These are phyloP conservation scores for Pythium rhizo-oryzae DNA, from an alignment of 352 stramenopile genomes.

Conservation along the genomic window DNA sequence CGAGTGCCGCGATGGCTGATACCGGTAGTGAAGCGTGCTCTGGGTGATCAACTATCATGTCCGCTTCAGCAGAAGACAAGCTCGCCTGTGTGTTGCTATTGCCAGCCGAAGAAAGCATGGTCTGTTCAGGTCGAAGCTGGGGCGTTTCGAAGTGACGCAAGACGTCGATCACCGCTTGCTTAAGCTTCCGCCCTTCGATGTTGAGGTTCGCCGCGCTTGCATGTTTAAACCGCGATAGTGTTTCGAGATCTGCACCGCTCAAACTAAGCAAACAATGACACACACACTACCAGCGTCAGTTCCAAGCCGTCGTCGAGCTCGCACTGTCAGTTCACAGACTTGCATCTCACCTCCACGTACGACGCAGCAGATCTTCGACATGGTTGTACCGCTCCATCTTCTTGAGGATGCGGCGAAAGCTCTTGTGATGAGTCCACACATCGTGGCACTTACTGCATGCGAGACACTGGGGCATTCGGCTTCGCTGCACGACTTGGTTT, in stretches of 20 bases:
- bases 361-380: slow-evolving; percentile 58
- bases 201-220: slow-evolving; percentile 60
- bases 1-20: neutral
- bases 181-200: slow-evolving; percentile 59
- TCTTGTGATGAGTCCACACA: slow-evolving; percentile 65
- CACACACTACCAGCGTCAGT: neutral
- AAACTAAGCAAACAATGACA: slow-evolving; percentile 30
- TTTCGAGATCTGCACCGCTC: slow-evolving; percentile 42
- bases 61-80: neutral
- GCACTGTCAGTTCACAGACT: no score
- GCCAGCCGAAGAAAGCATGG: neutral
- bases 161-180: slow-evolving; percentile 53
- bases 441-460: slow-evolving; percentile 58
- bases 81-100: neutral
- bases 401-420: slow-evolving; percentile 69
- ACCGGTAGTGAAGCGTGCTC: neutral
- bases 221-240: slow-evolving; percentile 69
- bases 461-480: slow-evolving; percentile 45
- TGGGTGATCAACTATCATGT: neutral
- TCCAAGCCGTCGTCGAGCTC: neutral
- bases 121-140: neutral
- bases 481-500: slow-evolving; percentile 54
- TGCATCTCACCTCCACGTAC: slow-evolving; percentile 51
- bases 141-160: slow-evolving; percentile 36
- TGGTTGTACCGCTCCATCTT: slow-evolving; percentile 70